Percentiles rank a stretch among this genome's conserved stretches.
phyloP scores from a whole-genome alignment of 1,139 yeast species.

The Blastobotrys elegans region DNA sequence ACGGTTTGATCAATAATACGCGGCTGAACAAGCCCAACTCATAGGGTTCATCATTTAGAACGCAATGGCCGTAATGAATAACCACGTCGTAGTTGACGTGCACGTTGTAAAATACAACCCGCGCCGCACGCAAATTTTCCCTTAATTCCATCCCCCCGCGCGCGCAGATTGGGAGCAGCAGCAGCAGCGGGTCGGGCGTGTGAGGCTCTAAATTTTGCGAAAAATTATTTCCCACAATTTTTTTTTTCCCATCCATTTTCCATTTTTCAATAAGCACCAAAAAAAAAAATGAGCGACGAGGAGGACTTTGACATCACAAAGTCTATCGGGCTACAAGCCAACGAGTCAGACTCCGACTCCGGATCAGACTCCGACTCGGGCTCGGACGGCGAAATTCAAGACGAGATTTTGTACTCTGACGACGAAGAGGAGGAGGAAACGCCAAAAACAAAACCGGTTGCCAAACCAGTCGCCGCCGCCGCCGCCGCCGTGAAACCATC shows the following conservation, averaged over 20 bases:
- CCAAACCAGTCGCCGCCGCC: slow-evolving; percentile 45
- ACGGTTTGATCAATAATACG: too few relatives aligned
- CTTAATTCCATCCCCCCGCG: too few relatives aligned
- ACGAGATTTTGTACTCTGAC: slow-evolving; percentile 50
- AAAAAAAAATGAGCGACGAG: slow-evolving; percentile 2
- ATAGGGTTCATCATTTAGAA: too few relatives aligned
- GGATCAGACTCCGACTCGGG: slow-evolving; percentile 3
- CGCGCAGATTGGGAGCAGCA: too few relatives aligned
- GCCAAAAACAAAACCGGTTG: slow-evolving; percentile 45
- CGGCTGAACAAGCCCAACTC: too few relatives aligned
- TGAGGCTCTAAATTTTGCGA: too few relatives aligned
- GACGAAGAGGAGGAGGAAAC: slow-evolving; percentile 39
- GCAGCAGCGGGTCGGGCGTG: too few relatives aligned
- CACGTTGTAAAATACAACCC: too few relatives aligned
- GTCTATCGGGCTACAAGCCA: not conserved
- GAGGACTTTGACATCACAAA: slow-evolving; percentile 11
- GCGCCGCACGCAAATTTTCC: too few relatives aligned
- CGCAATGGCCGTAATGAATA: too few relatives aligned
- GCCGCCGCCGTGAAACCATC: slow-evolving; percentile 26
- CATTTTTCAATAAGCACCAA: not conserved
- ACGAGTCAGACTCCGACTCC: not conserved
- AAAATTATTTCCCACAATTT: not conserved
- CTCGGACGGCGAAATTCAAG: slow-evolving; percentile 42
- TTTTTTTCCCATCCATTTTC: not conserved
- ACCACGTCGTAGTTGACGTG: too few relatives aligned